Evolutionary conservation across 2,329 filamentous ascomycete species (phyloP).

Genomic region (Fusarium zealandicum): DNA sequence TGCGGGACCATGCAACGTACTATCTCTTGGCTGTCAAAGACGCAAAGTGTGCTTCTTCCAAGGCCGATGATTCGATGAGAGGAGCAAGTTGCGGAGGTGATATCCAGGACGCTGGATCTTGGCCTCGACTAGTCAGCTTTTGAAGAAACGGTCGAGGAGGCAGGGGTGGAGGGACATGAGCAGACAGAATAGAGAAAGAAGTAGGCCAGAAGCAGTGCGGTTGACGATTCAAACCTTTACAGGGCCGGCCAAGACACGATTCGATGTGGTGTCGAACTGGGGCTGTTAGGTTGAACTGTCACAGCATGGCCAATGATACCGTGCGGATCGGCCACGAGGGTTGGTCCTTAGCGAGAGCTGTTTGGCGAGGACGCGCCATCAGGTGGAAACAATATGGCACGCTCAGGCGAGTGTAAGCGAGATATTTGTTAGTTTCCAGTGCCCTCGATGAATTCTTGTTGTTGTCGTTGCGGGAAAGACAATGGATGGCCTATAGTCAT

Average conservation of each 20-base stretch:
- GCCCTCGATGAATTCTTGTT: neutral
- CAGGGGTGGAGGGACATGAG: slow-evolving; percentile 1
- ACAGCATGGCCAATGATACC: slow-evolving; percentile 27
- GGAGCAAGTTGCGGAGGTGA: neutral
- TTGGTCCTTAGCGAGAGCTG: slow-evolving; percentile 8
- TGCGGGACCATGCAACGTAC: slow-evolving; percentile 11
- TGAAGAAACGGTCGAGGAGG: slow-evolving; percentile 3
- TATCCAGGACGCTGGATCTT: slow-evolving; percentile 7
- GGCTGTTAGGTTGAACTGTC: neutral
- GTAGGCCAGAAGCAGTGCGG: neutral
- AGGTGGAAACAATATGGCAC: neutral
- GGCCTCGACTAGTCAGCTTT: slow-evolving; percentile 2
- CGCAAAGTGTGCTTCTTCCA: slow-evolving; percentile 28
- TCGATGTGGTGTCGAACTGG: slow-evolving; percentile 9
- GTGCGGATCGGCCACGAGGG: slow-evolving; percentile 33
- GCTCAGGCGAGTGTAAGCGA: neutral
- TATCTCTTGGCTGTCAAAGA: slow-evolving; percentile 4
- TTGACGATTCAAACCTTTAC: neutral
- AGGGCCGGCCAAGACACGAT: neutral
- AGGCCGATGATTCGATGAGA: slow-evolving; percentile 31
- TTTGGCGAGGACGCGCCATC: neutral
- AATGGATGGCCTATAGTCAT: too few relatives aligned
- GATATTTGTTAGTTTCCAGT: neutral
- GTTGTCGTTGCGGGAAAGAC: too few relatives aligned
- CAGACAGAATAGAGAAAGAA: neutral